phyloP scores from a whole-genome alignment of 345 rosid species.

The Arabis hirsuta region DNA sequence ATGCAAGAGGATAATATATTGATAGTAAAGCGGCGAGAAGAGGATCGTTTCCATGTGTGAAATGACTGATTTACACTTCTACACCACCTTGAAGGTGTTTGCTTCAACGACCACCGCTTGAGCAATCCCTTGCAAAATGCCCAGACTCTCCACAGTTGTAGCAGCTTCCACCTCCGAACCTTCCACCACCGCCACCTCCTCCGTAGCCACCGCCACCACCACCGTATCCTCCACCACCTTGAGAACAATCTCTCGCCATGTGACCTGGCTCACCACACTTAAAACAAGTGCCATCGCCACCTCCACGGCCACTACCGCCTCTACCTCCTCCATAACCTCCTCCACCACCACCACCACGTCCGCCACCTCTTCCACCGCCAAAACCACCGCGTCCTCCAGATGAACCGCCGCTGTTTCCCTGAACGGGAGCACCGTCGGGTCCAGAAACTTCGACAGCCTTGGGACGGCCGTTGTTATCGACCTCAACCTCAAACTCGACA shows the following conservation, averaged over 20 bases:
- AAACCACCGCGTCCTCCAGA: slow-evolving; percentile 43
- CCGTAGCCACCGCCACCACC: slow-evolving; percentile 46
- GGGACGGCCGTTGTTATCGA: slow-evolving; percentile 57
- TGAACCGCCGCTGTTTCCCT: slow-evolving; percentile 38
- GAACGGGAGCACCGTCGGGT: slow-evolving; percentile 50
- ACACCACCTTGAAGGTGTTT: neutral
- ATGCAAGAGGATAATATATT: neutral
- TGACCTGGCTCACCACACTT: slow-evolving; percentile 48
- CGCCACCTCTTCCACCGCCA: slow-evolving; percentile 46
- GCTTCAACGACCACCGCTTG: slow-evolving; percentile 52
- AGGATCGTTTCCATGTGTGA: slow-evolving; percentile 8
- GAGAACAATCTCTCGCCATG: slow-evolving; percentile 48
- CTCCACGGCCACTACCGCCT: slow-evolving; percentile 55
- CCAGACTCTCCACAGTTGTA: slow-evolving; percentile 84
- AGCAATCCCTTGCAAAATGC: slow-evolving; percentile 84
- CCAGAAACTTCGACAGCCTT: slow-evolving; percentile 87
- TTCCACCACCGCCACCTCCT: slow-evolving; percentile 50
- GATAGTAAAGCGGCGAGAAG: slow-evolving; percentile 4
- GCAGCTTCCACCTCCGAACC: slow-evolving; percentile 54
- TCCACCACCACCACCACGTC: slow-evolving; percentile 47
- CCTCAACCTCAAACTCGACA: slow-evolving; percentile 59
- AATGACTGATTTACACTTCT: neutral
- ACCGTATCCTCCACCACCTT: slow-evolving; percentile 44
- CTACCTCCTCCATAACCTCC: slow-evolving; percentile 41
- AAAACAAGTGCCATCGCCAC: slow-evolving; percentile 52